A percentile compares a stretch with the other conserved stretches of the same genome.
Evolutionary conservation across 495 filamentous ascomycete species (phyloP).

Genomic region (Talaromyces adpressus): DNA sequence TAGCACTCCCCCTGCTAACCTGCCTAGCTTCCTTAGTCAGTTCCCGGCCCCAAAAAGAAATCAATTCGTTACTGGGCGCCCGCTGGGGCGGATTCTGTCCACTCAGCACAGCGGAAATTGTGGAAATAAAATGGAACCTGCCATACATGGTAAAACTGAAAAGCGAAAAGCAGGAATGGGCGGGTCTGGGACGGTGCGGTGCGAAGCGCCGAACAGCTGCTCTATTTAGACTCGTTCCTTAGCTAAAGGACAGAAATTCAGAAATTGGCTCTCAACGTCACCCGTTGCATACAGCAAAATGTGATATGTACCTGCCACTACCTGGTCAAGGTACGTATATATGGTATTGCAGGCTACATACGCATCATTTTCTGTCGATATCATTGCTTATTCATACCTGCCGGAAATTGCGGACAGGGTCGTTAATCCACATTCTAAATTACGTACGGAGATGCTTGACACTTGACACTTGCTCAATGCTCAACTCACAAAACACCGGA

Average conservation of each 20-base stretch:
- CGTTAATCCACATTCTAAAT: neutral
- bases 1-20: neutral
- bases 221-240: neutral
- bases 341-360: neutral
- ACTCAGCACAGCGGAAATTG: neutral
- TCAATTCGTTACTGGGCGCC: neutral
- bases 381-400: neutral
- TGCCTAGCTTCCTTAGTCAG: neutral
- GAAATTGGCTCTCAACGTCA: neutral
- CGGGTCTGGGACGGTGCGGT: slow-evolving; percentile 6
- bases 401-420: neutral
- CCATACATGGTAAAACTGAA: neutral
- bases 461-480: neutral
- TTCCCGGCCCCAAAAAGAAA: neutral
- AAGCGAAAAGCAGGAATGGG: neutral
- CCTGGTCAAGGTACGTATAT: neutral
- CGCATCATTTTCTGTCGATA: neutral
- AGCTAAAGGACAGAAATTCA: neutral
- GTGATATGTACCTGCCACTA: neutral
- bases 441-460: neutral
- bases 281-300: neutral
- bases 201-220: slow-evolving; percentile 8
- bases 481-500: neutral
- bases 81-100: neutral
- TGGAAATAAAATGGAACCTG: neutral